Conservation (phyloP, 768 basidiomycete genomes). For the Collybia sordida region DNA sequence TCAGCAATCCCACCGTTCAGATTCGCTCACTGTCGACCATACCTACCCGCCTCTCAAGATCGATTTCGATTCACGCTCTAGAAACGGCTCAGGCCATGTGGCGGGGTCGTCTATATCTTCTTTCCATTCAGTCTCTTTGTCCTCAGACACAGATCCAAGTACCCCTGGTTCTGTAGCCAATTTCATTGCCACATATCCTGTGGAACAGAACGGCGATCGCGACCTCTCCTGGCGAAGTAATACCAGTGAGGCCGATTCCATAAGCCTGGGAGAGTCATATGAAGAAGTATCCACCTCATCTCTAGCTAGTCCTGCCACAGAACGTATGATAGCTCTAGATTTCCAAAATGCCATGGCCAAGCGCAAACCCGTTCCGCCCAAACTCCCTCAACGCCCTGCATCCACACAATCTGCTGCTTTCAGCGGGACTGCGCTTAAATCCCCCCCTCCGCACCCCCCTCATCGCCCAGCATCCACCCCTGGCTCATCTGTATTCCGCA, state of each 20-base stretch:
- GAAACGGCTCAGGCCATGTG: constrained; percentile 43
- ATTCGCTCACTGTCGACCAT: constrained; percentile 55
- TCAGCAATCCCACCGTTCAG: constrained; percentile 35
- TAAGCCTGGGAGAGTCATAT: constrained; percentile 70
- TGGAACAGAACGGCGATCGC: constrained; percentile 36
- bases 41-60: constrained; percentile 52
- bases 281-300: constrained; percentile 64
- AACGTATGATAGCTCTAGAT: constrained; percentile 42
- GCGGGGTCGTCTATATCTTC: constrained; percentile 76
- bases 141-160: constrained; percentile 54
- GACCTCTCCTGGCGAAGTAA: constrained; percentile 16
- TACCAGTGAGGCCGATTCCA: constrained; percentile 44
- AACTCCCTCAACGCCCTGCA: constrained; percentile 46
- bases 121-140: constrained; percentile 81
- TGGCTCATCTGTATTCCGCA: constrained; percentile 15
- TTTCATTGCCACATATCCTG: constrained; percentile 44
- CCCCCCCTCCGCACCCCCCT: constrained; percentile 25
- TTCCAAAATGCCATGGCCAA: constrained; percentile 48
- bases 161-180: constrained; percentile 41
- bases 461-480: constrained; percentile 9
- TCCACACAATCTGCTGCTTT: constrained; percentile 18
- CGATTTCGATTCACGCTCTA: constrained; percentile 32
- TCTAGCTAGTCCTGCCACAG: constrained; percentile 50
- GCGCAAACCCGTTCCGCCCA: constrained; percentile 38
- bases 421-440: constrained; percentile 19